These are phyloP conservation scores for Trichoderma virens DNA, from an alignment of 495 filamentous ascomycete genomes.

Conservation along the genomic window DNA sequence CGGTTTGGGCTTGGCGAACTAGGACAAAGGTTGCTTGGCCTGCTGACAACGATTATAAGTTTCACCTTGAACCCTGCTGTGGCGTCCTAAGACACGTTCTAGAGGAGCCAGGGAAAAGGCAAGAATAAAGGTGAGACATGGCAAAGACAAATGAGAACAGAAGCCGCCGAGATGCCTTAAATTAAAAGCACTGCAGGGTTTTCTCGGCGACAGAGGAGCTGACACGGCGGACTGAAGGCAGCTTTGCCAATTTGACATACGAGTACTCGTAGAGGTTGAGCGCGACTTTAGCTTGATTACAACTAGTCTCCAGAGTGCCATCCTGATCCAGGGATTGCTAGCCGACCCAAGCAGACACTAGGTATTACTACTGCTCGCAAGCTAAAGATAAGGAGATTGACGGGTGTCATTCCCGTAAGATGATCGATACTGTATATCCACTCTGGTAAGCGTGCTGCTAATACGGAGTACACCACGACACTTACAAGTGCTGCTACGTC, in stretches of 20 bases:
- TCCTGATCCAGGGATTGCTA: not conserved
- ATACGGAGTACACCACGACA: too few species aligned
- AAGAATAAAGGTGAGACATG: not conserved
- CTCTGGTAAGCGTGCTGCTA: not conserved
- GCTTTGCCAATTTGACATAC: not conserved
- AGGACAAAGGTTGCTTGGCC: not conserved
- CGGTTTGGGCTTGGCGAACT: constrained; percentile 1
- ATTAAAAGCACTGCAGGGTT: not conserved
- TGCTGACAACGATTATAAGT: not conserved
- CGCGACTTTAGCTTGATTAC: not conserved
- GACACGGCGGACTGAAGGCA: not conserved
- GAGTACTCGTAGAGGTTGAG: too few species aligned
- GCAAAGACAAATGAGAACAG: not conserved
- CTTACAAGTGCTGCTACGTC: too few species aligned
- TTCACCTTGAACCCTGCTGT: not conserved
- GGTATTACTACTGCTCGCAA: not conserved
- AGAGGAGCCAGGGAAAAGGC: not conserved
- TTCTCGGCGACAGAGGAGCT: not conserved
- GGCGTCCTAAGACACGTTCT: not conserved
- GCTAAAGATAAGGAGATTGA: not conserved
- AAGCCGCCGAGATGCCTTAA: not conserved
- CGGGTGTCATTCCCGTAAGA: not conserved
- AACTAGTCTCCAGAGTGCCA: not conserved
- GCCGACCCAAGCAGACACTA: not conserved
- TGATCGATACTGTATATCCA: not conserved